Evolutionary conservation across 768 basidiomycete genomes (phyloP), one percentile per base, ranked within the genome.

Genomic region (Rhodotorula toruloides): DNA sequence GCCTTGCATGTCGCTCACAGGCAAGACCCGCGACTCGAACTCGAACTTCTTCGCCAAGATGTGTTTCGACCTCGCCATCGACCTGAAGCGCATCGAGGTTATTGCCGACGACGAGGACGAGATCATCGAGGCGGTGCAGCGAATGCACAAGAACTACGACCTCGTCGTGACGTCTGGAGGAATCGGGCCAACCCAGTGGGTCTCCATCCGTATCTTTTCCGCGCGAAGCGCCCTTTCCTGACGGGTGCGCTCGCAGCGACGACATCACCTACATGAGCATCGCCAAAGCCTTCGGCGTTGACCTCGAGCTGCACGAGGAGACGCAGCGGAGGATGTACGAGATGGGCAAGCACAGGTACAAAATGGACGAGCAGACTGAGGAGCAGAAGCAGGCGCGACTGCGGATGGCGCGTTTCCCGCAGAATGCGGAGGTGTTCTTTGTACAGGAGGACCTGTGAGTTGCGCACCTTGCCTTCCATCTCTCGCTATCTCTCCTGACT

Each of bases 381-480:
- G 86, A 90, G 72, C 91, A 96, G 74, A 81, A 80, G 40, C 82
- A 81, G 6, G 92, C 92, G 2, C 84, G 88, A 31, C 81, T 85
- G 70, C 82, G 91, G 54, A 98, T 98, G 93, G 93, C 91, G 1
- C 78, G 91, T 43, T 91, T 98, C 75, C 93, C 93, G 0, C 77
- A 82, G 7, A 52, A 44, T 1, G 85, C 86, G 0, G 91, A 98
- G 76, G 83, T 87, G 16, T 76, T 98, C 3, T 92, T 87, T 75
- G 86, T 91, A 12, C 84, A 83, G 14, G 80, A 82, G 64, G 89
- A 91, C 67, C 80, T 92, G 58, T 96, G 90, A 89, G 91, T 93
- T 75, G 87, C 89, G 72, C 87, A 80, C 7, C 44, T 54, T 34
- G 40, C 65, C 5, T 13, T 25, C 19, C n/a, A 22, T 34, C 21